A percentile compares a stretch with the other conserved stretches of the same genome.
phyloP scores from a whole-genome alignment of 1,284 basidiomycete species.

The Malassezia slooffiae region DNA sequence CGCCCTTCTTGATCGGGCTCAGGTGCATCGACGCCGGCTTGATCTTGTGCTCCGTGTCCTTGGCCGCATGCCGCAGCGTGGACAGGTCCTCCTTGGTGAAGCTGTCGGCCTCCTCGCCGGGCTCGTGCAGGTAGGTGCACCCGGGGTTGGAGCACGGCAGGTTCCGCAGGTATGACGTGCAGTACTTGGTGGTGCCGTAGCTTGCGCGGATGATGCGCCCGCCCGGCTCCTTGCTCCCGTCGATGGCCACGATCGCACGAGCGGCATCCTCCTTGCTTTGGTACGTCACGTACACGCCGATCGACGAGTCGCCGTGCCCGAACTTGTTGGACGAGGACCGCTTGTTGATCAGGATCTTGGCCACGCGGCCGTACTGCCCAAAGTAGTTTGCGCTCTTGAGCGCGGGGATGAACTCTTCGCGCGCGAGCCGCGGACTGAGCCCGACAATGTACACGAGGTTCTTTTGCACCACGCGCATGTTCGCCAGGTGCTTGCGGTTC shows the following conservation, averaged over 20 bases:
- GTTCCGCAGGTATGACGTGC: slow-evolving; percentile 84
- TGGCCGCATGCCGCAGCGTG: slow-evolving; percentile 42
- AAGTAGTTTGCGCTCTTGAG: slow-evolving; percentile 93
- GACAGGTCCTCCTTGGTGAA: slow-evolving; percentile 50
- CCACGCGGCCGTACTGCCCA: slow-evolving; percentile 96
- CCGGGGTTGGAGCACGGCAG: slow-evolving; percentile 72
- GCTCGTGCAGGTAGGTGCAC: slow-evolving; percentile 92
- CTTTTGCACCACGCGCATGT: slow-evolving; percentile 90
- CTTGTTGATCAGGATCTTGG: slow-evolving; percentile 86
- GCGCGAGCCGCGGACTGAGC: slow-evolving; percentile 76
- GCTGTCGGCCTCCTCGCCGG: slow-evolving; percentile 94
- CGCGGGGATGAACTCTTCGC: slow-evolving; percentile 92
- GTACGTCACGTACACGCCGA: slow-evolving; percentile 94
- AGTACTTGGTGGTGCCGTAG: slow-evolving; percentile 95
- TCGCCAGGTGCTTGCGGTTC: slow-evolving; percentile 75
- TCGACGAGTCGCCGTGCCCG: slow-evolving; percentile 54
- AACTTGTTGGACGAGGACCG: slow-evolving; percentile 61
- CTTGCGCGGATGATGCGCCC: slow-evolving; percentile 62
- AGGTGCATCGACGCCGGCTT: slow-evolving; percentile 32
- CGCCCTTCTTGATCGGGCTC: slow-evolving; percentile 20
- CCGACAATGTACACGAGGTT: slow-evolving; percentile 94
- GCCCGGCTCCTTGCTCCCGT: slow-evolving; percentile 59
- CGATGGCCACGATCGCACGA: slow-evolving; percentile 79
- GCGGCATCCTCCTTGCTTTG: slow-evolving; percentile 89
- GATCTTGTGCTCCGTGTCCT: slow-evolving; percentile 42